Evolutionary conservation across 352 stramenopile genomes (phyloP), one percentile per base, ranked within the genome.

Genomic region (Globisporangium nodosum): DNA sequence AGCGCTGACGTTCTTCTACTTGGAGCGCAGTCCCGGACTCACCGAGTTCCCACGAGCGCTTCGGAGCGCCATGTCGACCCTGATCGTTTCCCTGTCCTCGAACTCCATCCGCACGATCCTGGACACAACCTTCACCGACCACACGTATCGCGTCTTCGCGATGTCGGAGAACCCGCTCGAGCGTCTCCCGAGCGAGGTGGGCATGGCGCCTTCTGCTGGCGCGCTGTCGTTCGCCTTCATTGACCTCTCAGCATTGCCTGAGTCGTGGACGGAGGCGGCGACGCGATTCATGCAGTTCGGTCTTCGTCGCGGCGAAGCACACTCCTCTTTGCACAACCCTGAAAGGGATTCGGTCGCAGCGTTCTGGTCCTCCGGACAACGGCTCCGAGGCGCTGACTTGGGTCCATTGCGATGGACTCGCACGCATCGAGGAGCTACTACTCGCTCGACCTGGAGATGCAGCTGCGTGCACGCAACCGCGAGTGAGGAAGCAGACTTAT

Each of bases 11-110:
- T 33, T 43, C 3, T 60, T 69, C 11, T n/a, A 56, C n/a, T 54
- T 61, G 33, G 63, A 65, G 58, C n/a, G 54, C 46, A 46, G 56
- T 31, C 31, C 49, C 3, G 47, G 49, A 16, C 49, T 69, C 20
- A 53, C 49, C 12, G 35, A 39, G 30, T 40, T 66, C 3, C 63
- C 63, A 7, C 20, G 18, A 20, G 52, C 53, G 8, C 48, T 58
- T 8, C 13, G 27, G 21, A 13, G 18, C 7, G 11, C 16, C 6
- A 43, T 4, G 18, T 16, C 33, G 21, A 24, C 21, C 12, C 8
- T 7, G 43, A 15, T 15, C 12, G 11, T 49, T 42, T 27, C 27
- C 4, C 24, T 58, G n/a, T 21, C 40, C 24, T 42, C 40, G 40
- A 58, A 49, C 21, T 5, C 21, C 20, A 39, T 40, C 15, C 27